phyloP scores from a whole-genome alignment of 2,329 filamentous ascomycete genomes.

The Fusarium ramigenum region DNA sequence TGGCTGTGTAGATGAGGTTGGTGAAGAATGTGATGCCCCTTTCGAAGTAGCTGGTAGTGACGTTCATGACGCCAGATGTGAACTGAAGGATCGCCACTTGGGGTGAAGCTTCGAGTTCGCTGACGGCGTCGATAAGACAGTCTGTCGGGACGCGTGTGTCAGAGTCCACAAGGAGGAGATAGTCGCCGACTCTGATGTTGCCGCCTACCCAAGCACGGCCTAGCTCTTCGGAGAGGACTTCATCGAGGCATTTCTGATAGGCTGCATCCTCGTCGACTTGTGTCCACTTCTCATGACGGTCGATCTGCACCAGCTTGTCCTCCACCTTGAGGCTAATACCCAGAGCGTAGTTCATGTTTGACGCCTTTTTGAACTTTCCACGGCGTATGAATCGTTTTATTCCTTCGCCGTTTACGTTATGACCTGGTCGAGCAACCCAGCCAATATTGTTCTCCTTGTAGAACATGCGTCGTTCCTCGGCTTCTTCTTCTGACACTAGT shows the following conservation, averaged over 20 bases:
- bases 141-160: conserved; percentile 71
- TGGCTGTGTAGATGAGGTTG: conserved; percentile 78
- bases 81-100: conserved; percentile 78
- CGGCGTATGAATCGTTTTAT: conserved; percentile 59
- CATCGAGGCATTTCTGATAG: not conserved
- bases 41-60: conserved; percentile 76
- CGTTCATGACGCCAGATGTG: conserved; percentile 79
- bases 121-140: conserved; percentile 73
- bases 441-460: conserved; percentile 67
- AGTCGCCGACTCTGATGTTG: not conserved
- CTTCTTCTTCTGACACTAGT: conserved; percentile 59
- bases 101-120: conserved; percentile 74
- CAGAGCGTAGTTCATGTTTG: conserved; percentile 73
- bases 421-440: conserved; percentile 60
- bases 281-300: not conserved
- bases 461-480: conserved; percentile 60
- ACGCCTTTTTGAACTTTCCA: conserved; percentile 72
- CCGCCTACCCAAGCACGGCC: not conserved
- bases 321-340: conserved; percentile 64
- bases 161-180: conserved; percentile 53
- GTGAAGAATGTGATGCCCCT: conserved; percentile 69
- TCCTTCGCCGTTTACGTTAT: not conserved
- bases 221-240: not conserved
- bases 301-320: conserved; percentile 51
- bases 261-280: not conserved